Evolutionary conservation across 805 yeast species (phyloP), one percentile per base, ranked within the genome.

Genomic region (Barnettozyma sp.): DNA sequence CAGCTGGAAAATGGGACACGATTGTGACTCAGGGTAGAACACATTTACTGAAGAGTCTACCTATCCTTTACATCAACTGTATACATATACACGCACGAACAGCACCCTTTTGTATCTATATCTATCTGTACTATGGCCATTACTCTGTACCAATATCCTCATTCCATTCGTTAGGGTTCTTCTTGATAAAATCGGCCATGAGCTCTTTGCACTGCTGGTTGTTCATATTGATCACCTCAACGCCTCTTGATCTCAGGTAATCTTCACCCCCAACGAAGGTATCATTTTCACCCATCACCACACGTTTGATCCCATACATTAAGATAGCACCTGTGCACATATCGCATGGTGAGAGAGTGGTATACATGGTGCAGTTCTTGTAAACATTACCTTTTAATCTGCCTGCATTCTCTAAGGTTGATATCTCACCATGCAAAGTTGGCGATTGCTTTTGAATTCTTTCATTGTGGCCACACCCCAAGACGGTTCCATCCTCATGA

Each of bases 271-370:
- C 96, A 22, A 69, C 47, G 49, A 82, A 90, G 21, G 81, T 90
- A 37, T 62, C 73, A 60, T 87, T 87, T 56, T 90, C 98, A 21
- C 96, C 96, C 58, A 87, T 50, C 0, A 90, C 97, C 27, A 85
- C 81, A 44, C 97, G 70, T 50, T 80, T 78, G 47, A 90, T 71
- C 26, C 95, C 95, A 62, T 87, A 90, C 69, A 90, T 66, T 35
- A 90, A 52, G 44, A 90, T 82, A 6, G 97, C 94, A 15, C 97
- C 97, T 5, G 92, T 75, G 58, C 97, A 90, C 97, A 90, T 90
- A 47, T 78, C 71, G 58, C 97, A 90, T 4, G 97, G 97, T 7
- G 95, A 83, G 46, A 90, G 65, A 0, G 96, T 83, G 21, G 97
- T 87, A 62, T 87, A 90, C 52, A 50, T 49, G n/a, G 97, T 92